Base-by-base conservation (phyloP, 495 filamentous ascomycete species). In the Aspergillus olivimuriae region DNA sequence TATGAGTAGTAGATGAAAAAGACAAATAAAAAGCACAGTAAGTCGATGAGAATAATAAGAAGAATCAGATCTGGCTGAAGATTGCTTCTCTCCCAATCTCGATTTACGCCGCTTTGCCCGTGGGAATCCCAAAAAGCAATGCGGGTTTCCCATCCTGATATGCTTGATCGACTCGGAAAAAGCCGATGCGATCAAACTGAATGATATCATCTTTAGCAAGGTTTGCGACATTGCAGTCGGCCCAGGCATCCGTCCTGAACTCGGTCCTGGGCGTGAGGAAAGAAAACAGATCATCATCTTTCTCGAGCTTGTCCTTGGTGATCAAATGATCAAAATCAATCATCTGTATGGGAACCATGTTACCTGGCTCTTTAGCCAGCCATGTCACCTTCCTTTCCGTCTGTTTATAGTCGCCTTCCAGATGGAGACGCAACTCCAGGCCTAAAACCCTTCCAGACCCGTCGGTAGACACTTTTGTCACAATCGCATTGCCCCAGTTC, bases 341-440 rank as follows among this genome's bases (percentile, higher is more conserved):
- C 1, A 90, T 70, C 57, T 88, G 81, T 16, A 87, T 79, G 0
- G 82, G 76, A 21, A 89, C 74, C 10, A 87, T 70, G 32, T 78
- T 73, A 63, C 86, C 80, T 18, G 74, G 74, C 22, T 83, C 70
- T 1, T 65, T 70, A 0, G 83, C 77, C n/a, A 91, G 74, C 87
- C 86, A 91, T 2, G 87, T 90, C 23, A 91, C 68, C 64, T 90
- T 91, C 72, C 89, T 88, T 49, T 83, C 75, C 1, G 86, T 90
- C 48, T 74, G 72, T 65, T 86, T 87, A 55, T 90, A 78, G 53
- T 91, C 87, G 31, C 87, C 87, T 57, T 83, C 69, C 11, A 91
- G 79, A 51, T 89, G 81, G 1, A 90, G 72, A 49, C 86, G 83
- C 38, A 83, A 70, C 14, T 78, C 80, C 1, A 89, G 54, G 15